Percentiles rank a stretch among this genome's conserved stretches.
Conservation (phyloP, 2,329 filamentous ascomycete species). For the Diaporthe helianthi region DNA sequence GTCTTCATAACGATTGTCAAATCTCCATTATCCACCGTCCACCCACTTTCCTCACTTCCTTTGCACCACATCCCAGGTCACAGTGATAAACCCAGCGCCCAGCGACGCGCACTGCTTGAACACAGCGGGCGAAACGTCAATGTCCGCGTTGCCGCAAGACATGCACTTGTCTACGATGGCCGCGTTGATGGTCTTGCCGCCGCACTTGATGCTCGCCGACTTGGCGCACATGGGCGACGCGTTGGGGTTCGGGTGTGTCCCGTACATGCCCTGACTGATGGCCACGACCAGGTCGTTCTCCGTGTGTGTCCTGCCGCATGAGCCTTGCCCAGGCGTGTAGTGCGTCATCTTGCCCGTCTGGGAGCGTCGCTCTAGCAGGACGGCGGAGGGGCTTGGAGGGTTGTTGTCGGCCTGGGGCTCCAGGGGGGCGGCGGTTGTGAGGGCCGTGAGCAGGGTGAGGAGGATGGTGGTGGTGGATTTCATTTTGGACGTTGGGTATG, state of each 20-base stretch:
- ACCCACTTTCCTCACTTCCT: background rate
- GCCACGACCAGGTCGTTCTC: constrained; percentile 27
- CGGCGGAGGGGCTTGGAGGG: background rate
- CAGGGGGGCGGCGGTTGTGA: constrained; percentile 9
- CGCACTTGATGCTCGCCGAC: constrained; percentile 17
- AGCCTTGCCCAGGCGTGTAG: constrained; percentile 24
- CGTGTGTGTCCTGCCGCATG: constrained; percentile 25
- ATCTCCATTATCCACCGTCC: background rate
- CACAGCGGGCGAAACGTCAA: constrained; percentile 29
- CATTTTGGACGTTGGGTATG: constrained; percentile 1
- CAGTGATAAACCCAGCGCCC: constrained; percentile 19
- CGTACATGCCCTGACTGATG: constrained; percentile 15
- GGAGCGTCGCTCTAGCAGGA: background rate
- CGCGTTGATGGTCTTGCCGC: constrained; percentile 27
- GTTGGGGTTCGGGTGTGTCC: constrained; percentile 29
- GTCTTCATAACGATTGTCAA: background rate
- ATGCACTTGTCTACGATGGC: constrained; percentile 28
- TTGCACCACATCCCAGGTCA: constrained; percentile 21
- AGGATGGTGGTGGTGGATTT: constrained; percentile 4
- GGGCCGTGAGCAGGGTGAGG: constrained; percentile 7
- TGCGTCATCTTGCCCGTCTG: constrained; percentile 29
- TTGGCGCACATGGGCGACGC: constrained; percentile 25
- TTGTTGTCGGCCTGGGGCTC: constrained; percentile 2
- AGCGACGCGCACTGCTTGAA: constrained; percentile 16
- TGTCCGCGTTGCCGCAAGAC: constrained; percentile 14